Conservation (phyloP, 768 basidiomycete genomes). For the Mycena olivaceomarginata region DNA sequence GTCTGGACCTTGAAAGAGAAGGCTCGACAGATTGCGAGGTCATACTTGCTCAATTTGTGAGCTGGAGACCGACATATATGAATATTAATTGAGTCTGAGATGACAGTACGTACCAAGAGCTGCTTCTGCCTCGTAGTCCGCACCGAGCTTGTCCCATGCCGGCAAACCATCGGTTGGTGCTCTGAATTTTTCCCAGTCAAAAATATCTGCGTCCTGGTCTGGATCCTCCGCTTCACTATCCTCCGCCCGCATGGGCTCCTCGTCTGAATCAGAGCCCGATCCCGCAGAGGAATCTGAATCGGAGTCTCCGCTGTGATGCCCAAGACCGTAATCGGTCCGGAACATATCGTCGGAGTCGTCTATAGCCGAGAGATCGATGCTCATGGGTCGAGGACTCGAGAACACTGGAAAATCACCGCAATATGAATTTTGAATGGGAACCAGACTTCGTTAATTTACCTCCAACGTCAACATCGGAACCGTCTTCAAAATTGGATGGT, state of each 20-base stretch:
- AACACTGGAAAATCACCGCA: no score
- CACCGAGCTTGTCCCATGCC: not conserved
- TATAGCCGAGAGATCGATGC: not conserved
- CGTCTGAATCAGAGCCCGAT: not conserved
- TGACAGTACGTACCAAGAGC: not conserved
- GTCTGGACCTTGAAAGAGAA: slow-evolving; percentile 47
- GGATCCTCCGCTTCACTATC: slow-evolving; percentile 7
- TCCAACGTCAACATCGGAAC: no score
- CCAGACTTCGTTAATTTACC: no score
- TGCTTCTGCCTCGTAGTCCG: slow-evolving; percentile 1
- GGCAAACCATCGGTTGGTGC: not conserved
- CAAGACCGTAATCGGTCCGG: no score
- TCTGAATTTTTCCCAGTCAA: slow-evolving; percentile 16
- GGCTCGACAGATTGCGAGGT: slow-evolving; percentile 46
- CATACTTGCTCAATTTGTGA: slow-evolving; percentile 42
- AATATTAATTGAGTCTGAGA: slow-evolving; percentile 17
- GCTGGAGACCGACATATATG: slow-evolving; percentile 5
- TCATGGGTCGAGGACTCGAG: no score
- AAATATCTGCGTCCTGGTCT: slow-evolving; percentile 10
- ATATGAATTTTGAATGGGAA: no score
- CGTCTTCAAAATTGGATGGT: no score
- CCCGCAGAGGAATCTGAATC: not conserved
- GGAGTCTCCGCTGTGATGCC: not conserved
- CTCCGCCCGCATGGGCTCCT: not conserved
- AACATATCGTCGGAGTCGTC: no score